Conservation (phyloP, 495 filamentous ascomycete species). For the Achaetomiella virescens region DNA sequence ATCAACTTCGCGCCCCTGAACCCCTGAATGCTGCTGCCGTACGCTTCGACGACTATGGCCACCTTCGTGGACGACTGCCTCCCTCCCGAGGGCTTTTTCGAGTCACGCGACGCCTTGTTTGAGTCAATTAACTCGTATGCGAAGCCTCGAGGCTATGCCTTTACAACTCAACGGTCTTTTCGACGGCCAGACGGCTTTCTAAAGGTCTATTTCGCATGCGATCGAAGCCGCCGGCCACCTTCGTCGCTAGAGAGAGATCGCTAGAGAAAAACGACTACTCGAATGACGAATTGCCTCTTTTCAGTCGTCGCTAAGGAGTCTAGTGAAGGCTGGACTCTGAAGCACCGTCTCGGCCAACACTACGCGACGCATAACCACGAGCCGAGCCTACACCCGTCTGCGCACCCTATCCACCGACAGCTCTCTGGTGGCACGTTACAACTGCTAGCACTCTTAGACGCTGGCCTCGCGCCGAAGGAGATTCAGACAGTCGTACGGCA, state of each 20-base stretch:
- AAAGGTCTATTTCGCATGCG: background rate
- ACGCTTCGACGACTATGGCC: too few species aligned
- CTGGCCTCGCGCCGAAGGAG: background rate
- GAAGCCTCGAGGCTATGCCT: background rate
- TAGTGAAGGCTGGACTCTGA: too few species aligned
- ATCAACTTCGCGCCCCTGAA: too few species aligned
- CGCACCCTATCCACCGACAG: background rate
- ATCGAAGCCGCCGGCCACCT: background rate
- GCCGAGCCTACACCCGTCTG: background rate
- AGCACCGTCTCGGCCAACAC: background rate
- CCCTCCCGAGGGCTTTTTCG: background rate
- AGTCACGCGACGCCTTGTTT: background rate
- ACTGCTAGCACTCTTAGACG: background rate
- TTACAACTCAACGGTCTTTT: too few species aligned
- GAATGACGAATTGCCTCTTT: conserved; percentile 1
- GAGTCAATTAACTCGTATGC: background rate
- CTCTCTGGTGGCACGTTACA: background rate
- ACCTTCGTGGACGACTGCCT: background rate
- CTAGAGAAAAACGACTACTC: background rate
- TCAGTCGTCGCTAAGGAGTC: background rate
- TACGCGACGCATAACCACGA: background rate
- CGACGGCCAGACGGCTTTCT: background rate
- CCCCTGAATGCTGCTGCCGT: too few species aligned
- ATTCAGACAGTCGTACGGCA: background rate
- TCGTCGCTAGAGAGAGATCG: background rate